Percentiles rank a stretch among this genome's conserved stretches.
phyloP scores from a whole-genome alignment of 1,139 yeast genomes.

The Protomyces arabidopsidicola region DNA sequence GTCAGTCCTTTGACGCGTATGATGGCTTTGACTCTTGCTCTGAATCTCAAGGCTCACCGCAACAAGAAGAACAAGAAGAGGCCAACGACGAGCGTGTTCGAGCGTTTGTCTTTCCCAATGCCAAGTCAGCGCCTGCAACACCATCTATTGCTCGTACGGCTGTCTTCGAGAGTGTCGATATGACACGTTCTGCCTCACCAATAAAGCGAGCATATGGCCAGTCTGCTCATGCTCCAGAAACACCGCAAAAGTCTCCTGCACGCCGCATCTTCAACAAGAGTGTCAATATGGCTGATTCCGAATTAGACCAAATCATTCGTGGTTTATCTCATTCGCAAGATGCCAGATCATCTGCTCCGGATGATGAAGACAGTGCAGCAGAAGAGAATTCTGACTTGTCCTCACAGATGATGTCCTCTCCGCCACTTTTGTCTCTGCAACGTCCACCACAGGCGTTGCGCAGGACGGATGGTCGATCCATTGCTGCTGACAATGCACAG shows the following conservation, averaged over 20 bases:
- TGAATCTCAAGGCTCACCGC: background rate
- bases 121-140: constrained; percentile 6
- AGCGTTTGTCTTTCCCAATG: constrained; percentile 19
- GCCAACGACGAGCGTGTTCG: constrained; percentile 14
- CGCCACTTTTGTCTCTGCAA: background rate
- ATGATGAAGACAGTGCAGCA: background rate
- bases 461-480: background rate
- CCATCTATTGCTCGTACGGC: constrained; percentile 9
- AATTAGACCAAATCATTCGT: constrained; percentile 17
- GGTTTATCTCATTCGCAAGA: constrained; percentile 5
- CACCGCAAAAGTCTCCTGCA: constrained; percentile 5
- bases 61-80: background rate
- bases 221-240: background rate
- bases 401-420: background rate
- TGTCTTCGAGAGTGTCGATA: constrained; percentile 2
- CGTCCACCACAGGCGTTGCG: background rate
- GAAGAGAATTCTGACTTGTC: background rate
- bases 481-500: background rate
- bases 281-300: constrained; percentile 11
- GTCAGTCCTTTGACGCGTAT: constrained; percentile 8
- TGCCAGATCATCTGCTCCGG: background rate
- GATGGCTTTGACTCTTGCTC: constrained; percentile 22
- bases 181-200: background rate
- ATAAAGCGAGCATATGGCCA: background rate
- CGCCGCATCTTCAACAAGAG: constrained; percentile 18